A percentile compares a stretch with the other conserved stretches of the same genome.
Conservation (phyloP, 116 monocot genomes). For the Iris pallida region DNA sequence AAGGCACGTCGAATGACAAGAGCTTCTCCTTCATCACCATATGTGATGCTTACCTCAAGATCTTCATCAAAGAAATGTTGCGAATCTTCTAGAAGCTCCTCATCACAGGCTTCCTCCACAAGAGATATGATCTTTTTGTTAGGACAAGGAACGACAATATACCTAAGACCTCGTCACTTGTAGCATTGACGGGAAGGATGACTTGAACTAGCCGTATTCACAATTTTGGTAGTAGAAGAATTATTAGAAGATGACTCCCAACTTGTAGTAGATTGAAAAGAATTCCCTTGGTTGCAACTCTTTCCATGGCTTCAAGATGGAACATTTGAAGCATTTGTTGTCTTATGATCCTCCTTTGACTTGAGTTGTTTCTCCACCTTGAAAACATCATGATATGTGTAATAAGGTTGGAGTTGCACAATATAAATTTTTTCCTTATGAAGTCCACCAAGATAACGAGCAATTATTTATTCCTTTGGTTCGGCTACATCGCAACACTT, state of each 20-base stretch:
- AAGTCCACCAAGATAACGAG: constrained; percentile 25
- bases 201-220: too few relatives aligned
- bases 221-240: too few relatives aligned
- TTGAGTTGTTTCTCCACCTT: neutral
- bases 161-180: neutral
- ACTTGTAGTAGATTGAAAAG: neutral
- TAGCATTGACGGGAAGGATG: neutral
- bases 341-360: neutral
- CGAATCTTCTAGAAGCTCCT: neutral
- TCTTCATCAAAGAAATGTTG: neutral
- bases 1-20: neutral
- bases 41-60: neutral
- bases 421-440: constrained; percentile 11
- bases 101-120: neutral
- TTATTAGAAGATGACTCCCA: neutral
- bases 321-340: too few relatives aligned
- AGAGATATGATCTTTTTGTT: too few relatives aligned
- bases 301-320: neutral
- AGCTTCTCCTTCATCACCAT: neutral
- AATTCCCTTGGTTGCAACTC: neutral
- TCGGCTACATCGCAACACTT: constrained; percentile 14
- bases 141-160: too few relatives aligned
- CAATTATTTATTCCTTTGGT: constrained; percentile 24
- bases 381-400: constrained; percentile 22
- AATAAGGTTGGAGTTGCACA: constrained; percentile 19